Percentiles rank a stretch among this genome's conserved stretches.
Conservation (phyloP, 2,329 filamentous ascomycete genomes). For the Aspergillus versicolor region DNA sequence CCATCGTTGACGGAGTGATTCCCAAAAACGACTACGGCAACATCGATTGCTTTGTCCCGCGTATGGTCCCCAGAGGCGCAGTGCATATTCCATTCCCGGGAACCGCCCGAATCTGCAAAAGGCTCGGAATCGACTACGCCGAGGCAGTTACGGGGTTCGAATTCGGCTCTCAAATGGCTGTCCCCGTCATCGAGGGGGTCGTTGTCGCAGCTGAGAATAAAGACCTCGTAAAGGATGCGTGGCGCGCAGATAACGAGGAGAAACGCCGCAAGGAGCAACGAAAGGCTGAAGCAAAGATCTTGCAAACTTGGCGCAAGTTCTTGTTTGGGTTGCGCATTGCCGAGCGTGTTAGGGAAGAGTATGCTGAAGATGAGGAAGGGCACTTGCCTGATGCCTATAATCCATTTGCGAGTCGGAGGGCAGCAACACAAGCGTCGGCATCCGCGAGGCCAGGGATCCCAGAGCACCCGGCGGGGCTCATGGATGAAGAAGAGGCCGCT, state of each 20-base stretch:
- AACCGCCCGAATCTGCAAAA: conserved; percentile 76
- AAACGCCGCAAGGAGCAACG: conserved; percentile 75
- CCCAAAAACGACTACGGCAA: conserved; percentile 96
- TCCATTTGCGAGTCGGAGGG: conserved; percentile 31
- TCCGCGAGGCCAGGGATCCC: neutral
- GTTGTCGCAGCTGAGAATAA: conserved; percentile 82
- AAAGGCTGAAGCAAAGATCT: conserved; percentile 71
- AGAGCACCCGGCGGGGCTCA: neutral
- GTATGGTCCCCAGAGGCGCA: conserved; percentile 86
- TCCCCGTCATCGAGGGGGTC: conserved; percentile 86
- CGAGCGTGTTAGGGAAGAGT: conserved; percentile 72
- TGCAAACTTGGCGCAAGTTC: conserved; percentile 83
- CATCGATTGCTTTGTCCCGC: conserved; percentile 90
- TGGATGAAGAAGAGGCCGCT: conserved; percentile 12
- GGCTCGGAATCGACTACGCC: conserved; percentile 81
- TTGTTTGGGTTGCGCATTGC: conserved; percentile 81
- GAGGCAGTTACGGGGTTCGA: conserved; percentile 97
- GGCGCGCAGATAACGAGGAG: conserved; percentile 75
- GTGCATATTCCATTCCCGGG: conserved; percentile 79
- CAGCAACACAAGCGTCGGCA: neutral
- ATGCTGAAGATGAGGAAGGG: conserved; percentile 55
- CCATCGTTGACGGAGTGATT: conserved; percentile 79
- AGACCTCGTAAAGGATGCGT: conserved; percentile 71
- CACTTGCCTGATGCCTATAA: conserved; percentile 34
- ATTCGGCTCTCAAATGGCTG: conserved; percentile 90